Conservation (phyloP, 768 basidiomycete genomes). For the Hortiboletus flavorubellus region DNA sequence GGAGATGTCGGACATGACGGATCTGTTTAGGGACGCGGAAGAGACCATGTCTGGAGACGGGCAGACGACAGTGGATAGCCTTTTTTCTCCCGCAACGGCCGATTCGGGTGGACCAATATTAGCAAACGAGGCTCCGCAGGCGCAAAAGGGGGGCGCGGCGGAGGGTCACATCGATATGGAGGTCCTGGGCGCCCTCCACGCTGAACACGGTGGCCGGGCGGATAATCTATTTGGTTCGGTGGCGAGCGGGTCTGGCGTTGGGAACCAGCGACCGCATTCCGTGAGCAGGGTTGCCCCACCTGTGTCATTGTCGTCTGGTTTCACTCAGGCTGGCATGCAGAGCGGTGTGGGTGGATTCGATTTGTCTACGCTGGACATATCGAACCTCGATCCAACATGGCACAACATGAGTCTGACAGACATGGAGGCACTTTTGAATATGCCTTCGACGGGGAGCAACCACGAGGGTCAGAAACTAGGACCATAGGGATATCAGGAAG, state of each 20-base stretch:
- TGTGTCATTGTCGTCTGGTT: slow-evolving; percentile 42
- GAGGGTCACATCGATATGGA: slow-evolving; percentile 31
- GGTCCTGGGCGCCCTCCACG: slow-evolving; percentile 36
- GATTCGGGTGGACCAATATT: slow-evolving; percentile 19
- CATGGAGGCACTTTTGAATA: slow-evolving; percentile 53
- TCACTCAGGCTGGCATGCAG: slow-evolving; percentile 26
- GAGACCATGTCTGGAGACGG: slow-evolving; percentile 36
- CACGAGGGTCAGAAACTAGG: slow-evolving; percentile 25
- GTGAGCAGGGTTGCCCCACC: slow-evolving; percentile 34
- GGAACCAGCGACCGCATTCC: slow-evolving; percentile 12
- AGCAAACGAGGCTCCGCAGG: slow-evolving; percentile 13
- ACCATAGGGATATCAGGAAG: slow-evolving; percentile 9
- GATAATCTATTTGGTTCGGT: slow-evolving; percentile 24
- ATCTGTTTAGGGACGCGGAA: slow-evolving; percentile 52
- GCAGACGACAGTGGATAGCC: slow-evolving; percentile 39
- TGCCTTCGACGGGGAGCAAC: slow-evolving; percentile 31
- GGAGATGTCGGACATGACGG: slow-evolving; percentile 48
- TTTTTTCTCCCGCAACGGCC: slow-evolving; percentile 49
- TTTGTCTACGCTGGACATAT: slow-evolving; percentile 45
- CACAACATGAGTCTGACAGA: slow-evolving; percentile 47
- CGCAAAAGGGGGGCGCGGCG: slow-evolving; percentile 16
- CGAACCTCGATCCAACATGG: slow-evolving; percentile 40
- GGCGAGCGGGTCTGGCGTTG: slow-evolving; percentile 25
- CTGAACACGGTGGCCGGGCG: slow-evolving; percentile 14
- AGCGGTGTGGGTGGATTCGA: slow-evolving; percentile 41